phyloP scores from a whole-genome alignment of 2,329 filamentous ascomycete species.

The Microsporum audouinii region DNA sequence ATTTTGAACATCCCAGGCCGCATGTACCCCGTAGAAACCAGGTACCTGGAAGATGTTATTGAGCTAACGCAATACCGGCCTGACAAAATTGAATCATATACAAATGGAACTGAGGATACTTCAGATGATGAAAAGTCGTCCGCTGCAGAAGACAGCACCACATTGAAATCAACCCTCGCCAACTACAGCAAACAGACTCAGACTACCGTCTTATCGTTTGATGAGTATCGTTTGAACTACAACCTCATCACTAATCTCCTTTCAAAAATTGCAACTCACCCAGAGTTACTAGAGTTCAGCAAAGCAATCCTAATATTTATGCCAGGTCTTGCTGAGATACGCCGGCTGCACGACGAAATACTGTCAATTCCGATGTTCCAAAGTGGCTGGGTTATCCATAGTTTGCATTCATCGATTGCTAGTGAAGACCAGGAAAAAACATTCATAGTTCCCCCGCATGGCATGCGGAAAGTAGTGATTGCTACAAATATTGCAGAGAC shows the following conservation, averaged over 20 bases:
- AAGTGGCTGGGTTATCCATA: constrained; percentile 71
- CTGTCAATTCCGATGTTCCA: constrained; percentile 64
- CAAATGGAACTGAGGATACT: constrained; percentile 32
- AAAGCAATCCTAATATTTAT: constrained; percentile 90
- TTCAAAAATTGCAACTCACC: constrained; percentile 58
- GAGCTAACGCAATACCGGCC: constrained; percentile 68
- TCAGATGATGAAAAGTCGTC: constrained; percentile 33
- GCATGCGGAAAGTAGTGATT: constrained; percentile 82
- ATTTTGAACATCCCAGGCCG: constrained; percentile 83
- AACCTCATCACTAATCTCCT: constrained; percentile 73
- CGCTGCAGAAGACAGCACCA: constrained; percentile 39
- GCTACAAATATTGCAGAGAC: constrained; percentile 98
- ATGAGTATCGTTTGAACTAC: constrained; percentile 88
- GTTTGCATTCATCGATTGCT: constrained; percentile 86
- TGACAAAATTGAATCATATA: constrained; percentile 39
- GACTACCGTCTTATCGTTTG: constrained; percentile 61
- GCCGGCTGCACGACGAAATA: constrained; percentile 75
- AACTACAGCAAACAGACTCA: constrained; percentile 67
- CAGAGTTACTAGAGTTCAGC: constrained; percentile 59
- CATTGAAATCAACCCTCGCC: constrained; percentile 51
- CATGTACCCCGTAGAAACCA: constrained; percentile 82
- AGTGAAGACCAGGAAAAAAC: constrained; percentile 94
- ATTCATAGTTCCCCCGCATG: constrained; percentile 71
- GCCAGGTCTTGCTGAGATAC: constrained; percentile 86
- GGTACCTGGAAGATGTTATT: constrained; percentile 84